These are phyloP conservation scores for Hymenochaete sp. DNA, from an alignment of 1,284 basidiomycete species.

Conservation along the genomic window DNA sequence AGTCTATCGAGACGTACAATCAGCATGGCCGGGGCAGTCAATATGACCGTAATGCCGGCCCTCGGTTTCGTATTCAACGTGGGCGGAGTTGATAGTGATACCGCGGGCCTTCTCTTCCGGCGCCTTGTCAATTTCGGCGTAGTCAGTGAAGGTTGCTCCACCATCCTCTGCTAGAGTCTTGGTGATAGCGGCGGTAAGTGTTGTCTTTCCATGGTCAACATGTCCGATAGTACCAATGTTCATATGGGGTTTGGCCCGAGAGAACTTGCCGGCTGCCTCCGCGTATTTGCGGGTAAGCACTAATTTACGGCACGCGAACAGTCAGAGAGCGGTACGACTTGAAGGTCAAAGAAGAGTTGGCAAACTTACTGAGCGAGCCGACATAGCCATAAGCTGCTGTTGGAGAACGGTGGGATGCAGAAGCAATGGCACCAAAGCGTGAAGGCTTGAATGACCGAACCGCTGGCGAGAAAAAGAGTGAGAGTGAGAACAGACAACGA, in stretches of 20 bases:
- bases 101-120: slow-evolving; percentile 99
- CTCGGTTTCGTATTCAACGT: slow-evolving; percentile 96
- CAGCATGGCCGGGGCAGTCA: slow-evolving; percentile 94
- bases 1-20: slow-evolving; percentile 51
- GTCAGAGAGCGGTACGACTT: no score
- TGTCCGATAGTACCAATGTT: slow-evolving; percentile 96
- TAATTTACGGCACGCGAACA: no score
- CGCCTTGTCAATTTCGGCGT: slow-evolving; percentile 98
- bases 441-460: no score
- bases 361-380: slow-evolving; percentile 12
- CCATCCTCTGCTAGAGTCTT: slow-evolving; percentile 80
- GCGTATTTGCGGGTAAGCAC: slow-evolving; percentile 57
- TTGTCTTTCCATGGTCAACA: slow-evolving; percentile 95
- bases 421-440: slow-evolving; percentile 5
- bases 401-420: slow-evolving; percentile 23
- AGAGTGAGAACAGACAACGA: slow-evolving; percentile 5
- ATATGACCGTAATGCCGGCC: slow-evolving; percentile 97
- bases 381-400: slow-evolving; percentile 8
- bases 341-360: neutral
- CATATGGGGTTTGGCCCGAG: slow-evolving; percentile 89
- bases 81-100: slow-evolving; percentile 93
- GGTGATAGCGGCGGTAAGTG: slow-evolving; percentile 97
- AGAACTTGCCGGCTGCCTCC: slow-evolving; percentile 66
- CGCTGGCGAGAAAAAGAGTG: no score
- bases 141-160: slow-evolving; percentile 95